These are phyloP conservation scores for Luvunga scandens DNA, from an alignment of 345 rosid genomes.

Conservation along the genomic window DNA sequence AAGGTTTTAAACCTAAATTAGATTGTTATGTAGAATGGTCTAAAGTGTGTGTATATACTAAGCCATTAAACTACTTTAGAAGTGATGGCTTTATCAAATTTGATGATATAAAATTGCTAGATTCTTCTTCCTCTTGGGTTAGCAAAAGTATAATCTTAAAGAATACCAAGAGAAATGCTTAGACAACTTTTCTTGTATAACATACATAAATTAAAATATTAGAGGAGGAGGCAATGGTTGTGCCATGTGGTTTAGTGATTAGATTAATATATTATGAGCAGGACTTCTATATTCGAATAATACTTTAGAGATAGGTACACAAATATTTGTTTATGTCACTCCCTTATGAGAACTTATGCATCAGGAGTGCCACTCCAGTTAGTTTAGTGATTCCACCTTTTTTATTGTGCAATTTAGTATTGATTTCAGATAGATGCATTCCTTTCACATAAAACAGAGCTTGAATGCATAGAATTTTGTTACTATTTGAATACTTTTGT, in stretches of 20 bases:
- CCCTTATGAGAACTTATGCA: not conserved
- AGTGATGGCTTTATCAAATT: slow-evolving; percentile 32
- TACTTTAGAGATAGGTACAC: slow-evolving; percentile 39
- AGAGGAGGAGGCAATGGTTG: slow-evolving; percentile 20
- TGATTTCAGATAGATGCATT: slow-evolving; percentile 15
- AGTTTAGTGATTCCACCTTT: too few species aligned
- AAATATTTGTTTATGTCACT: not conserved
- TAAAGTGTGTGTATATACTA: slow-evolving; percentile 27
- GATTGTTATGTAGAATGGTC: not conserved
- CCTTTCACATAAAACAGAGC: not conserved
- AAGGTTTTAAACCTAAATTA: slow-evolving; percentile 13
- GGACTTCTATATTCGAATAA: slow-evolving; percentile 19
- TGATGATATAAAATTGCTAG: slow-evolving; percentile 30
- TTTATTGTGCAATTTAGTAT: not conserved
- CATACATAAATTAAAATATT: slow-evolving; percentile 31
- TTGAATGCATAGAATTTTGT: not conserved
- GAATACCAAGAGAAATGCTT: slow-evolving; percentile 30
- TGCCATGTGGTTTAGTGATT: too few species aligned
- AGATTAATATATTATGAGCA: too few species aligned
- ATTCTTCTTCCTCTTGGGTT: slow-evolving; percentile 21
- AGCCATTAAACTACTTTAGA: slow-evolving; percentile 24
- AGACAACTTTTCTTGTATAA: slow-evolving; percentile 37
- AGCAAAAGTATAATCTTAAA: slow-evolving; percentile 10
- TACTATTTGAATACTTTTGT: not conserved
- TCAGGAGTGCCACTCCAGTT: not conserved